A percentile compares a stretch with the other conserved stretches of the same genome.
These are phyloP conservation scores for Kwoniella heveanensis DNA, from an alignment of 768 basidiomycete species.

Conservation along the genomic window DNA sequence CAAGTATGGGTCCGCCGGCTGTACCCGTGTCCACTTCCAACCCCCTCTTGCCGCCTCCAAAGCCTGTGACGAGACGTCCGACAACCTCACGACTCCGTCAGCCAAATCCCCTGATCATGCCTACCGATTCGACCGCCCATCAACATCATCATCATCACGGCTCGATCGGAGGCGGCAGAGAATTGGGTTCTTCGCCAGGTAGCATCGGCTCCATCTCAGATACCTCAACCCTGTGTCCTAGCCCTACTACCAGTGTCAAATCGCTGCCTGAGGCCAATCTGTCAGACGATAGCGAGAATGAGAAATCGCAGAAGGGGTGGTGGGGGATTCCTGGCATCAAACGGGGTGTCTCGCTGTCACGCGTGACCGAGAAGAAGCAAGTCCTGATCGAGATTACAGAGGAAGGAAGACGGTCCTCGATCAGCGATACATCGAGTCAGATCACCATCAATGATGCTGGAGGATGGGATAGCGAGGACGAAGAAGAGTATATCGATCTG, in stretches of 20 bases:
- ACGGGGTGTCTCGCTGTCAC: slow-evolving; percentile 3
- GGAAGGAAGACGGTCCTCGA: neutral
- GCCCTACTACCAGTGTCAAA: slow-evolving; percentile 16
- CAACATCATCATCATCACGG: slow-evolving; percentile 1
- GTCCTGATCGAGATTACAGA: neutral
- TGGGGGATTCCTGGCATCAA: slow-evolving; percentile 3
- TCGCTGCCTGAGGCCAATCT: slow-evolving; percentile 8
- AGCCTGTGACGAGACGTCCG: slow-evolving; percentile 20
- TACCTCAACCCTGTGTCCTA: slow-evolving; percentile 12
- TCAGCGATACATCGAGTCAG: neutral
- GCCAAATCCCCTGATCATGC: slow-evolving; percentile 30
- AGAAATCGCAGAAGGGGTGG: slow-evolving; percentile 2
- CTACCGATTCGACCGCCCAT: neutral
- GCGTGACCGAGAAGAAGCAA: neutral
- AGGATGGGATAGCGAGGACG: slow-evolving; percentile 9
- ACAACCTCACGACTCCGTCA: slow-evolving; percentile 31
- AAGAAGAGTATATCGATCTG: slow-evolving; percentile 27
- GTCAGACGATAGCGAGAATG: neutral
- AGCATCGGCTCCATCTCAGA: slow-evolving; percentile 12
- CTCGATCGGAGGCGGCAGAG: neutral
- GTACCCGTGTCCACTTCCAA: slow-evolving; percentile 11
- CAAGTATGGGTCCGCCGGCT: slow-evolving; percentile 14
- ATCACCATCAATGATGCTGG: slow-evolving; percentile 2
- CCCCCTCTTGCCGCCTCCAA: slow-evolving; percentile 23
- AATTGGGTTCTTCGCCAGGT: slow-evolving; percentile 19